Base-by-base conservation (phyloP, 768 basidiomycete genomes). In the Termitomyces sp. region DNA sequence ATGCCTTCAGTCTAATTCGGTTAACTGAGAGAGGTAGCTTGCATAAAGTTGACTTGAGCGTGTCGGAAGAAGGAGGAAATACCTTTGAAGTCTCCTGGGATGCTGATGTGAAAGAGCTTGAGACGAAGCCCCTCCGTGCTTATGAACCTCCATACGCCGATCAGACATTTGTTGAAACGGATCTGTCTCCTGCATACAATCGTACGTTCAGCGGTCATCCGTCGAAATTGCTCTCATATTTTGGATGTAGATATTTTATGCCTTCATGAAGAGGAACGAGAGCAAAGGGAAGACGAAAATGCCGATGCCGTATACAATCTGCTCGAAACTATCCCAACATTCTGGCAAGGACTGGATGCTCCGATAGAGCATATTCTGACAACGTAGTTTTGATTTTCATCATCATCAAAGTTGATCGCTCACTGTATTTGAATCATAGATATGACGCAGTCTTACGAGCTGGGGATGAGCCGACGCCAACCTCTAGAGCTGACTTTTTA, bases 391-490 rank as follows among this genome's bases (percentile, higher is more conserved):
- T 40, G 32, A 35, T 47, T 48, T 27, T 23, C n/a, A 44, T 29
- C 9, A 4, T 31, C 21, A 21, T 45, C 7, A 32, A n/a, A 31
- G 9, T 53, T 48, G n/a, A 57, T 17, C 54, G 40, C 43, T 54
- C 41, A 42, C 35, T 14, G 37, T 53, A 50, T 25, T 57, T 40
- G n/a, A 27, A 8, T 19, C 5, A 1, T 42, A 91, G 90, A 14
- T 83, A 79, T 58, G 90, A 93, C 64, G 67, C 88, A 25, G 75
- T 81, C 3, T 81, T 85, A 60, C 76, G 79, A 32, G 72, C 82
- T 19, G 81, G 81, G 10, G 74, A 77, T 11, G 81, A 82, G 59
- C 81, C 82, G 1, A 40, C 53, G 12, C 58, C 71, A 25, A 56
- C 72, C 4, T 75, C 76, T 0, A 73, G 82, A 51, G 75, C 84